Evolutionary conservation across 2,329 filamentous ascomycete species (phyloP).

Genomic region (Pestalotiopsis sp.): DNA sequence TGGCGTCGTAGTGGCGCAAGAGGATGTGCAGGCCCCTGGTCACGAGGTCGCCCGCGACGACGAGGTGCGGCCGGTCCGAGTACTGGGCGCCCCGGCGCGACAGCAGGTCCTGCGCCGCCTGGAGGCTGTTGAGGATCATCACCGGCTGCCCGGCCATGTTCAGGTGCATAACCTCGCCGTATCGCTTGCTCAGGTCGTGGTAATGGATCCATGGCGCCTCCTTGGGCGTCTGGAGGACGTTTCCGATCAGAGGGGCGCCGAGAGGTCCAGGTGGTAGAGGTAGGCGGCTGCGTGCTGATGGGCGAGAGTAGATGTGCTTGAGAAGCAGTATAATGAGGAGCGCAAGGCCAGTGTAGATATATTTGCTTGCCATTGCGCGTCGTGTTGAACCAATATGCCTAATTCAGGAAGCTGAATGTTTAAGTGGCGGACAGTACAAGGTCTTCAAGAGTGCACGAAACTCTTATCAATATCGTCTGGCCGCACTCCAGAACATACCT

Average conservation of each 20-base stretch:
- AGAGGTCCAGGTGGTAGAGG: constrained; percentile 19
- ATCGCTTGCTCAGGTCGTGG: constrained; percentile 18
- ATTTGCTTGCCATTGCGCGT: background rate
- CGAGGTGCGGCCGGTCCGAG: constrained; percentile 25
- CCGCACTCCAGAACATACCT: background rate
- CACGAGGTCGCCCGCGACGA: constrained; percentile 34
- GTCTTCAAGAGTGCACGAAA: background rate
- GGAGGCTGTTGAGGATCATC: constrained; percentile 17
- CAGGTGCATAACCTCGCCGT: constrained; percentile 22
- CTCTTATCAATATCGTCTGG: background rate
- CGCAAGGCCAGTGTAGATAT: background rate
- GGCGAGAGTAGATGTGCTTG: background rate
- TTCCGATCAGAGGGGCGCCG: constrained; percentile 22
- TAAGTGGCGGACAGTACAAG: background rate
- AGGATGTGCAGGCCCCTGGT: constrained; percentile 40
- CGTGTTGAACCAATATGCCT: background rate
- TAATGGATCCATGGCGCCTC: constrained; percentile 20
- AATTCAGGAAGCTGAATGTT: background rate
- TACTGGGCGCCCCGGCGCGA: constrained; percentile 18
- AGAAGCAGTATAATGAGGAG: background rate
- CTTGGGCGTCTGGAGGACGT: constrained; percentile 19
- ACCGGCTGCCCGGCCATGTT: constrained; percentile 22
- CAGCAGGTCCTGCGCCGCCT: constrained; percentile 21
- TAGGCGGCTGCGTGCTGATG: background rate
- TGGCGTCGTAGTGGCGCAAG: constrained; percentile 41